These are phyloP conservation scores for Asterella californica DNA, from an alignment of 225 moss, liverwort and hornwort species.

Conservation along the genomic window DNA sequence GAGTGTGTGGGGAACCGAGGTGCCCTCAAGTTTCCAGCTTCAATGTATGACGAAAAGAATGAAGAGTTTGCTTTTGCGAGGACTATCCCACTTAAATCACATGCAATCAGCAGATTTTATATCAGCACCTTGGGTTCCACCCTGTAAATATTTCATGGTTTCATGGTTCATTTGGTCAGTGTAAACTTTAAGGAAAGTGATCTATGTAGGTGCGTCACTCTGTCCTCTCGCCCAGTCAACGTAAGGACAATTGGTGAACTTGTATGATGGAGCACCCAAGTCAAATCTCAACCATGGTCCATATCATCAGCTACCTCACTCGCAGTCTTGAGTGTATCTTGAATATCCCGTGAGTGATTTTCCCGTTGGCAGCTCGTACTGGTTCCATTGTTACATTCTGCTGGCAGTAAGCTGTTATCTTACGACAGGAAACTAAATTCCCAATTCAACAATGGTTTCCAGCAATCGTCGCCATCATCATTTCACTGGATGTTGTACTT, in stretches of 20 bases:
- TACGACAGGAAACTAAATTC: background rate
- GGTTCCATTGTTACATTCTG: background rate
- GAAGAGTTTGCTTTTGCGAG: conserved; percentile 85
- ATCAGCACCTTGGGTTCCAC: conserved; percentile 67
- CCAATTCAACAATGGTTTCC: background rate
- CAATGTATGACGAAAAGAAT: conserved; percentile 58
- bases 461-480: background rate
- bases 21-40: background rate
- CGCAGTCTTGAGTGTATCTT: background rate
- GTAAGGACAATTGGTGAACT: background rate
- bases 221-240: background rate
- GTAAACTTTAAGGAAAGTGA: conserved; percentile 33
- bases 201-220: conserved; percentile 29
- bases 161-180: conserved; percentile 33
- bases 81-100: conserved; percentile 68
- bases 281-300: background rate
- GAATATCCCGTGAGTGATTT: background rate
- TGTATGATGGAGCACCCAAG: background rate
- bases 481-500: too few species aligned
- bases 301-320: background rate
- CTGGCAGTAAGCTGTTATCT: too few species aligned
- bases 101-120: conserved; percentile 75
- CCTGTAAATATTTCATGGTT: conserved; percentile 54
- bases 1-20: conserved; percentile 43
- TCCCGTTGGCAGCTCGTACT: background rate